Percentiles rank a stretch among this genome's conserved stretches.
These are phyloP conservation scores for Leccinum aurantiacum DNA, from an alignment of 768 basidiomycete genomes.

Conservation along the genomic window DNA sequence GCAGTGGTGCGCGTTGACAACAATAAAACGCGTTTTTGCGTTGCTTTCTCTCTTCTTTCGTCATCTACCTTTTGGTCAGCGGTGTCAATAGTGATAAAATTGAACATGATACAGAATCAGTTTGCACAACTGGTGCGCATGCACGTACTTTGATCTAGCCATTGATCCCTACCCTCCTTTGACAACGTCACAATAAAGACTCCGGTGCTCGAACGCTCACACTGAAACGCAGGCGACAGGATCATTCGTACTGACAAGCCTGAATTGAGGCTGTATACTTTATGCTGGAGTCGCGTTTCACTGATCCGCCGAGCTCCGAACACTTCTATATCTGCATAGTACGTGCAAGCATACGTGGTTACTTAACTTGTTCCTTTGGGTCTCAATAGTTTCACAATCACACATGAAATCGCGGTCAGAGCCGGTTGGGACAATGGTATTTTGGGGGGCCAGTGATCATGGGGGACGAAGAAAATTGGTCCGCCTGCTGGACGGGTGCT, in stretches of 20 bases:
- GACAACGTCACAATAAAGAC: not conserved
- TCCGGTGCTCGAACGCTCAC: not conserved
- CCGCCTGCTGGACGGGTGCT: no score
- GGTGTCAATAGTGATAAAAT: not conserved
- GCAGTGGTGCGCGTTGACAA: not conserved
- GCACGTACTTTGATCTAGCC: not conserved
- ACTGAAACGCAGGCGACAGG: not conserved
- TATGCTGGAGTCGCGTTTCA: not conserved
- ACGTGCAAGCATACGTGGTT: no score
- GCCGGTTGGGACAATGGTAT: no score
- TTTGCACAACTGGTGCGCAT: not conserved
- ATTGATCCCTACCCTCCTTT: not conserved
- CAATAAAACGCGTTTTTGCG: not conserved
- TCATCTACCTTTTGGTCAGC: not conserved
- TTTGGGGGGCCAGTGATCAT: no score
- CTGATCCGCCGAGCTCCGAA: not conserved
- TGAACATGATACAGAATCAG: not conserved
- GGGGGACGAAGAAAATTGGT: no score
- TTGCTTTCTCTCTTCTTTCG: not conserved
- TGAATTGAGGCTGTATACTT: not conserved
- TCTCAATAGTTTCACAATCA: not conserved
- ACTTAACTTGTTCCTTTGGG: no score
- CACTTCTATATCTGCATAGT: not conserved
- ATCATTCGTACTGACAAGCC: not conserved
- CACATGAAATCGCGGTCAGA: not conserved